Base-by-base conservation (phyloP, 495 filamentous ascomycete species). In the Neurospora sublineolata region DNA sequence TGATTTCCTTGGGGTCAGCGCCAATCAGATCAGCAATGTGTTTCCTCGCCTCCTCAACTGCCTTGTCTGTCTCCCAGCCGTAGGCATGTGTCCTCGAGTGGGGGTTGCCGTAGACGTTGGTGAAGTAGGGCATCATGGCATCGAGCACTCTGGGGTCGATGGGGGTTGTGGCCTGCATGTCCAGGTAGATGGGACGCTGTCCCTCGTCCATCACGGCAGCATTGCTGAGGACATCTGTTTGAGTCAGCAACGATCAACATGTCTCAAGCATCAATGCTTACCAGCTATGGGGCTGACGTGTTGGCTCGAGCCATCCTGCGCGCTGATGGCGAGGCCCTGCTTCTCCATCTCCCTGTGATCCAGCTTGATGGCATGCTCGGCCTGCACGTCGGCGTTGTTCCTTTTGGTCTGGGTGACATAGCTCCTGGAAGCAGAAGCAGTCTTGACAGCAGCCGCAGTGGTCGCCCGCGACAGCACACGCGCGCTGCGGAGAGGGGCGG, bases 131-230 rank as follows among this genome's bases (percentile, higher is more conserved):
- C 27, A 99, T 86, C 95, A 99, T 99, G 67, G 94, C 92, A 77
- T 99, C 95, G 12, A 99, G 86, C 42, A 98, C 95, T 69, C 95
- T 88, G 46, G 95, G 95, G 76, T 99, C 95, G 9, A 93, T 87
- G 11, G 95, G 95, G n/a, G 96, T 98, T 4, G 95, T 99, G 18
- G 95, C 94, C 83, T 99, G 95, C 92, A 97, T 97, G 78, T 99
- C 95, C 44, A 99, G 90, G 77, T 98, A 99, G 76, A 99, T 97
- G 18, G 95, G 95, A 40, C 95, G 88, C 69, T 92, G 89, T 73
- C 96, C 95, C 83, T 97, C 89, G 77, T 97, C 95, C 91, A 98
- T 92, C 71, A 97, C 84, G 37, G 92, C 93, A 3, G 94, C 96
- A 78, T 97, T 91, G 81, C 95, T 96, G 64, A 99, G 86, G 67